These are phyloP conservation scores for Castanospermum australe DNA, from an alignment of 306 rosid species.

Conservation along the genomic window DNA sequence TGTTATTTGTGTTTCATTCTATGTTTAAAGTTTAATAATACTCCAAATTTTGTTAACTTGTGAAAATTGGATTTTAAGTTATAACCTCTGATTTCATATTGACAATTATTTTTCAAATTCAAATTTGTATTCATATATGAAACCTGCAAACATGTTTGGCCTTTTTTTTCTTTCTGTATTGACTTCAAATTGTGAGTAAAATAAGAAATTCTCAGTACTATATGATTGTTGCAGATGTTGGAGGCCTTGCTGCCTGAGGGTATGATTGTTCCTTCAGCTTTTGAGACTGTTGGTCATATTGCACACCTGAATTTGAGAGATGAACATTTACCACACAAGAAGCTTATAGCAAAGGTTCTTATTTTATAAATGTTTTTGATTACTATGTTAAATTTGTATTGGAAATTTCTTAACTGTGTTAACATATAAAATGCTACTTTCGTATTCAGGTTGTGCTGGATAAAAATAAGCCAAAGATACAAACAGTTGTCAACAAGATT, in stretches of 20 bases:
- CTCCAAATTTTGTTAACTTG: not conserved
- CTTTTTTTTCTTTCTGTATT: not conserved
- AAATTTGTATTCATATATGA: slow-evolving; percentile 4
- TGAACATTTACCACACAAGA: slow-evolving; percentile 81
- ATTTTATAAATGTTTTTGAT: not conserved
- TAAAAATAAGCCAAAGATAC: slow-evolving; percentile 84
- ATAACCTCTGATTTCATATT: not conserved
- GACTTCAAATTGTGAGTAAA: slow-evolving; percentile 10
- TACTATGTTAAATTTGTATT: not conserved
- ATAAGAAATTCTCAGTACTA: not conserved
- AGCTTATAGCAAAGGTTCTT: slow-evolving; percentile 81
- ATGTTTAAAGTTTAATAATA: not conserved
- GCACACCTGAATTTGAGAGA: slow-evolving; percentile 90
- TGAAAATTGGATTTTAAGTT: slow-evolving; percentile 10
- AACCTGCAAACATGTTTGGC: not conserved
- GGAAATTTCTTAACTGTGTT: slow-evolving; percentile 21
- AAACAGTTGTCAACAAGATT: slow-evolving; percentile 85
- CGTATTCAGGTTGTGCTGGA: slow-evolving; percentile 82
- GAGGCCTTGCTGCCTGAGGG: slow-evolving; percentile 78
- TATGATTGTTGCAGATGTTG: slow-evolving; percentile 63
- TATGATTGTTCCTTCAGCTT: slow-evolving; percentile 71
- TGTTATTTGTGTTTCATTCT: not conserved
- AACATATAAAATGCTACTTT: slow-evolving; percentile 7
- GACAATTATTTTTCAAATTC: slow-evolving; percentile 3
- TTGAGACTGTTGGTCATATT: slow-evolving; percentile 91